phyloP scores from a whole-genome alignment of 805 yeast genomes.

The Lachancea lanzarotensis region DNA sequence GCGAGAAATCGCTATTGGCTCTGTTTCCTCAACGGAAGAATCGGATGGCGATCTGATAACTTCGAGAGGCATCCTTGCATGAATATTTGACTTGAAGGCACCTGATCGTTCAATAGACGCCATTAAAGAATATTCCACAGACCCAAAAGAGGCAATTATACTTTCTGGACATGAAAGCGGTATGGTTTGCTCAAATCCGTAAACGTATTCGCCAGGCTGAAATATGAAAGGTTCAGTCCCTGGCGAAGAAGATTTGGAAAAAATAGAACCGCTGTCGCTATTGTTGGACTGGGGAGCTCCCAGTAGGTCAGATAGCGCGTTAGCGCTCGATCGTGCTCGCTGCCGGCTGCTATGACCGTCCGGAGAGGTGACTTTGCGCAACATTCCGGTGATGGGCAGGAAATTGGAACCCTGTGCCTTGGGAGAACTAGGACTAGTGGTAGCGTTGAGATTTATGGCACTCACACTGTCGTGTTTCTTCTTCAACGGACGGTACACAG shows the following conservation, averaged over 20 bases:
- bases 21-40: conserved; percentile 76
- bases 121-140: conserved; percentile 62
- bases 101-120: conserved; percentile 73
- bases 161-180: conserved; percentile 81
- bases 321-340: conserved; percentile 18
- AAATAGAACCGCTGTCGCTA: conserved; percentile 11
- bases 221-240: conserved; percentile 41
- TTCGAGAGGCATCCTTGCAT: conserved; percentile 55
- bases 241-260: conserved; percentile 13
- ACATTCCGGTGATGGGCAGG: conserved; percentile 25
- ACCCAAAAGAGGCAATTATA: conserved; percentile 71
- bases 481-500: conserved; percentile 21
- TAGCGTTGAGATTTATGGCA: conserved; percentile 13
- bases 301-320: conserved; percentile 25
- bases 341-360: conserved; percentile 10
- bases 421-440: conserved; percentile 9
- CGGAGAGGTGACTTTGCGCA: conserved; percentile 25
- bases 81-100: conserved; percentile 72
- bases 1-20: conserved; percentile 83
- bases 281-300: conserved; percentile 16
- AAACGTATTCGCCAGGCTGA: conserved; percentile 84
- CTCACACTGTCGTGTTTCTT: conserved; percentile 16
- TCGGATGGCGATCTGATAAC: conserved; percentile 74
- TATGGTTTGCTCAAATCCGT: conserved; percentile 84
- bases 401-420: conserved; percentile 15